Base-by-base conservation (phyloP, 1,284 basidiomycete species). In the Papiliotrema nemorosa region DNA sequence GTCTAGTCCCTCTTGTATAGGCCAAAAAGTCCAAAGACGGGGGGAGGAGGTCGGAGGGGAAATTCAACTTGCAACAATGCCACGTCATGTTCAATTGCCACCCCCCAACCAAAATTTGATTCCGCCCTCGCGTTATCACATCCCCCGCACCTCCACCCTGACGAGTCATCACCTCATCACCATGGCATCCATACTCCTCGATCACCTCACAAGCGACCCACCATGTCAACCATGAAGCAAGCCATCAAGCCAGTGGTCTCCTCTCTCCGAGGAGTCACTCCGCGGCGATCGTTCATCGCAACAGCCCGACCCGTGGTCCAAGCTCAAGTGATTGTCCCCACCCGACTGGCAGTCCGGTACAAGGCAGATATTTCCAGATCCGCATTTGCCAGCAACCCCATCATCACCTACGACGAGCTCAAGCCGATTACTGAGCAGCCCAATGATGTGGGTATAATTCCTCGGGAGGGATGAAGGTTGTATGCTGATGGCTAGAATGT, bases 361-460 rank as follows among this genome's bases (percentile, higher is more conserved):
- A 57, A 62, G 40, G n/a, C 38, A n/a, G 29, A 31, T 7, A 35
- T 22, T 34, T 34, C 44, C 25, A 31, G 46, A 44, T 26, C 56
- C 35, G 54, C 53, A 3, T 73, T 68, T 67, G 70, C 69, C 3
- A 53, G 56, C 35, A 51, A 68, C 20, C 82, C 81, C 31, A 76
- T 83, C 26, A 76, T 97, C 47, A 79, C 80, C 0, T 97, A 96
- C 69, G 84, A 87, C 29, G 84, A 92, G 59, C 77, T 98, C 44
- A 89, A 96, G 74, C 84, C 86, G 1, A 82, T 83, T 60, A 90
- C 90, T 1, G 73, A 84, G 63, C 84, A 83, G 62, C 94, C 94
- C 0, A 84, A 79, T 25, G 82, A 84, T 31, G 91, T 94, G 67
- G 65, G 86, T 78, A 1, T 2, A 13, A 1, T 31, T 27, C 5